Percentiles rank a stretch among this genome's conserved stretches.
Conservation (phyloP, 805 yeast genomes). For the Spathaspora hagerdaliae region DNA sequence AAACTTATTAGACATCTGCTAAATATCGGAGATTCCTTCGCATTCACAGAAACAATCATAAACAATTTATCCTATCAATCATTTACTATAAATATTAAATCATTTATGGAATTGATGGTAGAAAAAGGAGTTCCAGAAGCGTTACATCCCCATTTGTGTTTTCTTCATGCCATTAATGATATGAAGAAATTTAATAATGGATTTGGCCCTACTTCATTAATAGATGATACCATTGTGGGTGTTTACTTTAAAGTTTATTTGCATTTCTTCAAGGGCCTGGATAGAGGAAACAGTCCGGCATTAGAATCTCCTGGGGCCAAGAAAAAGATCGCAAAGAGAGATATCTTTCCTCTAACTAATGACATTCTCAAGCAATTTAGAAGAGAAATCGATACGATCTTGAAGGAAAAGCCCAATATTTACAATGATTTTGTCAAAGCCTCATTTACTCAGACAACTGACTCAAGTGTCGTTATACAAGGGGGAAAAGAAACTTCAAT, state of each 20-base stretch:
- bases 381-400: constrained; percentile 25
- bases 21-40: constrained; percentile 36
- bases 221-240: constrained; percentile 70
- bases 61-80: constrained; percentile 40
- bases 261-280: constrained; percentile 9
- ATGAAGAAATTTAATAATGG: constrained; percentile 74
- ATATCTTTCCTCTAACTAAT: constrained; percentile 36
- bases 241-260: constrained; percentile 51
- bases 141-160: constrained; percentile 37
- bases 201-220: constrained; percentile 68
- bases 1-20: constrained; percentile 45
- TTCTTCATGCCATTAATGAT: constrained; percentile 51
- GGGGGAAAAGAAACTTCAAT: not conserved
- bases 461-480: not conserved
- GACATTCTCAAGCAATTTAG: constrained; percentile 29
- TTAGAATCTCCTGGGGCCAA: constrained; percentile 28
- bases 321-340: constrained; percentile 39
- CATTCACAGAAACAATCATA: constrained; percentile 51
- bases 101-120: constrained; percentile 20
- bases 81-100: constrained; percentile 38
- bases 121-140: constrained; percentile 32
- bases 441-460: not conserved
- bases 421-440: constrained; percentile 22
- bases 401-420: constrained; percentile 27
- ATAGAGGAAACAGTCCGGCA: constrained; percentile 1